A percentile compares a stretch with the other conserved stretches of the same genome.
Evolutionary conservation across 1,284 basidiomycete genomes (phyloP).

Genomic region (Filobasidium uniguttulatum): DNA sequence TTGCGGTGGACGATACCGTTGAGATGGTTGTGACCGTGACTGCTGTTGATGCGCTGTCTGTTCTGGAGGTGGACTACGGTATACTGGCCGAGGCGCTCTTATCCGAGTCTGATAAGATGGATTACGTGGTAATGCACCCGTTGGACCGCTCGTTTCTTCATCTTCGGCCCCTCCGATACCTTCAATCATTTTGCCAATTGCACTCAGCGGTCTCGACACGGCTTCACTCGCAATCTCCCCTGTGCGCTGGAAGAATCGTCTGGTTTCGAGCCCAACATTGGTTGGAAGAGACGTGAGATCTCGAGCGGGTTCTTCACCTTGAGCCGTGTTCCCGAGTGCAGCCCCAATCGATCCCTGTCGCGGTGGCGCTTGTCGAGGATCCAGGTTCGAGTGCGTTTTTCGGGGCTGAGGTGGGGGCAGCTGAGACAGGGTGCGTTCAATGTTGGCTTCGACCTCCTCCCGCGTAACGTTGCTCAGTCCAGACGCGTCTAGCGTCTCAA

Average conservation of each 20-base stretch:
- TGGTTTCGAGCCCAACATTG: slow-evolving; percentile 60
- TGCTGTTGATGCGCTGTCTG: neutral
- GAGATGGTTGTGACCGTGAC: neutral
- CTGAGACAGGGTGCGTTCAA: slow-evolving; percentile 61
- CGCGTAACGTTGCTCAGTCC: slow-evolving; percentile 82
- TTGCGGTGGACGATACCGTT: too few species aligned
- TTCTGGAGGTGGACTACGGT: neutral
- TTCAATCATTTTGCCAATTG: slow-evolving; percentile 67
- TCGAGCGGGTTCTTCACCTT: slow-evolving; percentile 73
- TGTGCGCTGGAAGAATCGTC: slow-evolving; percentile 67
- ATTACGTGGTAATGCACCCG: neutral
- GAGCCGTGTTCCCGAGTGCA: slow-evolving; percentile 42
- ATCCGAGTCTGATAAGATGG: neutral
- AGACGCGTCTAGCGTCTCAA: slow-evolving; percentile 92
- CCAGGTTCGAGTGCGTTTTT: slow-evolving; percentile 19
- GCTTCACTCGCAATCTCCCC: slow-evolving; percentile 51
- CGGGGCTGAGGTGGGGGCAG: slow-evolving; percentile 47
- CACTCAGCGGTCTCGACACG: slow-evolving; percentile 71
- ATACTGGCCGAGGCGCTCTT: neutral
- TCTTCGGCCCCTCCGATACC: slow-evolving; percentile 32
- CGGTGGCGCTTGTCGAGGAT: slow-evolving; percentile 21
- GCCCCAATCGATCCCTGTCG: slow-evolving; percentile 28
- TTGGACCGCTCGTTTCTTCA: slow-evolving; percentile 17
- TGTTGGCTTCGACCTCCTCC: slow-evolving; percentile 74
- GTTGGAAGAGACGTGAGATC: slow-evolving; percentile 51